These are phyloP conservation scores for Bauhinia variegata DNA, from an alignment of 306 rosid genomes.

Conservation along the genomic window DNA sequence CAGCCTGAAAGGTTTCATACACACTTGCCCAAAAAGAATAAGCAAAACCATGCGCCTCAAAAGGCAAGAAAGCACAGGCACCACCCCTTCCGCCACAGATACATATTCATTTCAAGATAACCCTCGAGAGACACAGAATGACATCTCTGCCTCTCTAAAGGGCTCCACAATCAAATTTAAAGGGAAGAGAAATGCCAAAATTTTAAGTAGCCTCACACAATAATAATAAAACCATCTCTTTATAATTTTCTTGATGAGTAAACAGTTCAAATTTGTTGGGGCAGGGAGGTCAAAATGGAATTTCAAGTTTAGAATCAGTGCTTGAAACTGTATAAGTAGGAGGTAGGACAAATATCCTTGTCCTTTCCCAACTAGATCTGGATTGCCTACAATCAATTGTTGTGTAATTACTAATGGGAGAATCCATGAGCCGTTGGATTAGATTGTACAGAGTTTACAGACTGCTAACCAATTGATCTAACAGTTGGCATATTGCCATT, in stretches of 20 bases:
- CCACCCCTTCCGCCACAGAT: conserved; percentile 39
- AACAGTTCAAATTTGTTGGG: conserved; percentile 11
- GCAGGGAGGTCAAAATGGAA: neutral
- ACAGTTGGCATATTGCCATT: too few relatives aligned
- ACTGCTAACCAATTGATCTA: too few relatives aligned
- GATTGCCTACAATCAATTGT: too few relatives aligned
- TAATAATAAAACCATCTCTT: too few relatives aligned
- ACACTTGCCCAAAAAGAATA: conserved; percentile 41
- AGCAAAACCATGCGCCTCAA: conserved; percentile 41
- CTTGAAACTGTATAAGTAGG: neutral
- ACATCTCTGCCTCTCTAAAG: conserved; percentile 34
- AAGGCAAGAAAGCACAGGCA: conserved; percentile 36
- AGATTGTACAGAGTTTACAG: too few relatives aligned
- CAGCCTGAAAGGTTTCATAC: conserved; percentile 37
- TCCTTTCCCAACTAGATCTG: too few relatives aligned
- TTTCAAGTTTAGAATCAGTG: neutral
- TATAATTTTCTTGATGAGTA: conserved; percentile 11
- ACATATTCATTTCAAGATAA: conserved; percentile 23
- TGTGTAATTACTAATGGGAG: too few relatives aligned
- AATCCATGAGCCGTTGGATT: too few relatives aligned
- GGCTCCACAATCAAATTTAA: conserved; percentile 40
- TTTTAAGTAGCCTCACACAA: too few relatives aligned
- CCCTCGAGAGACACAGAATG: conserved; percentile 38
- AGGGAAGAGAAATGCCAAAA: too few relatives aligned
- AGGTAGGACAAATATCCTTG: neutral